These are phyloP conservation scores for Nothomitra cinnamomea DNA, from an alignment of 2,329 filamentous ascomycete genomes.

Conservation along the genomic window DNA sequence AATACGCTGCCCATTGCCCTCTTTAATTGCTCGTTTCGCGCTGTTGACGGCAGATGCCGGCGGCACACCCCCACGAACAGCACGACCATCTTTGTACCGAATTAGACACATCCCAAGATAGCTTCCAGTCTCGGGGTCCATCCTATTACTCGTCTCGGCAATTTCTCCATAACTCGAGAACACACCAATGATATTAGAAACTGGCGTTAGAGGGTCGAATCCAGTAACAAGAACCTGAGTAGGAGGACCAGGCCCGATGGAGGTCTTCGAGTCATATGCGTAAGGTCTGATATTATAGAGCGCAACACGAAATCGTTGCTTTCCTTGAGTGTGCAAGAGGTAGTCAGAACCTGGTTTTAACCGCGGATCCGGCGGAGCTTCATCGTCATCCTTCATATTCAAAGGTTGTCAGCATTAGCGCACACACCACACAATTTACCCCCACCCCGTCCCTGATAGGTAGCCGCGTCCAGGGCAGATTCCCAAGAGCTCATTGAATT, in stretches of 20 bases:
- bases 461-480: background rate
- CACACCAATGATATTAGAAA: conserved; percentile 56
- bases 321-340: conserved; percentile 42
- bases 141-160: conserved; percentile 79
- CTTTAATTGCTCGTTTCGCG: conserved; percentile 61
- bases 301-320: conserved; percentile 55
- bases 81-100: conserved; percentile 58
- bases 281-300: conserved; percentile 70
- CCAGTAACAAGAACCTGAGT: conserved; percentile 86
- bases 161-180: conserved; percentile 78
- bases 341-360: conserved; percentile 45
- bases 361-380: conserved; percentile 66
- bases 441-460: background rate
- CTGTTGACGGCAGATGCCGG: conserved; percentile 56
- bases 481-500: conserved; percentile 10
- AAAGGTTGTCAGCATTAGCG: background rate
- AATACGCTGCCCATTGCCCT: conserved; percentile 63
- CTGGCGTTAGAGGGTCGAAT: conserved; percentile 80
- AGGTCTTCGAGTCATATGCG: conserved; percentile 63
- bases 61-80: conserved; percentile 30
- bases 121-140: conserved; percentile 84
- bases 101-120: conserved; percentile 90
- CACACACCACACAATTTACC: conserved; percentile 22
- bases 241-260: conserved; percentile 75
- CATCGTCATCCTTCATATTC: conserved; percentile 50